Evolutionary conservation across 257 asterid genomes (phyloP).

Genomic region (Penstemon davidsonii): DNA sequence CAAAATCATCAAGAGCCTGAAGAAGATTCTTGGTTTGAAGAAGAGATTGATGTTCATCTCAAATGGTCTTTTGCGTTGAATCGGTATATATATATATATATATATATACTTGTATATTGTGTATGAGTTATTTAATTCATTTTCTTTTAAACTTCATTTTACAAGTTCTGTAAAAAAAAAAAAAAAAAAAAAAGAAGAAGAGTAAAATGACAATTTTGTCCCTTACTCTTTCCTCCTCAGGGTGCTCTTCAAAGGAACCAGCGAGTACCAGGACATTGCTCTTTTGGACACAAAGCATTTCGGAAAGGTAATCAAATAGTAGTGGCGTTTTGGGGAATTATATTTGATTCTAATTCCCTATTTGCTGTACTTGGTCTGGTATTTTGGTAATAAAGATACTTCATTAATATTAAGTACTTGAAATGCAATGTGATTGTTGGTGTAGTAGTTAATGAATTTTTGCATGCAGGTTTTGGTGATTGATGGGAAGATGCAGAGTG

Average conservation of each 20-base stretch:
- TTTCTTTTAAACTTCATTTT: too few species aligned
- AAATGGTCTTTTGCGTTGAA: slow-evolving; percentile 95
- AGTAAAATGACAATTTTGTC: neutral
- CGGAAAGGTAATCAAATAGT: slow-evolving; percentile 61
- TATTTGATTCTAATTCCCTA: neutral
- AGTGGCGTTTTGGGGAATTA: neutral
- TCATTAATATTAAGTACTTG: neutral
- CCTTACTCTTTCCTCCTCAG: slow-evolving; percentile 31
- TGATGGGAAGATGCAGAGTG: slow-evolving; percentile 99
- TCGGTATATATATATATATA: slow-evolving; percentile 54
- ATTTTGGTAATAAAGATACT: neutral
- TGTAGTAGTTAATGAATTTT: too few species aligned
- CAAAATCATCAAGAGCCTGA: slow-evolving; percentile 31
- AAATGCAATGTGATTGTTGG: too few species aligned
- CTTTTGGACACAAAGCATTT: slow-evolving; percentile 88
- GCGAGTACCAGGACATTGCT: slow-evolving; percentile 92
- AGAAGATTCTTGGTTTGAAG: slow-evolving; percentile 80
- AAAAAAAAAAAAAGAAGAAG: neutral
- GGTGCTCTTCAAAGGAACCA: slow-evolving; percentile 83
- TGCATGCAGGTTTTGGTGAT: slow-evolving; percentile 72
- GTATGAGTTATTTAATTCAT: too few species aligned
- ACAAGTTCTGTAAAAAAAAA: too few species aligned
- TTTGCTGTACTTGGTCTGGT: neutral
- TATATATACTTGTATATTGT: neutral
- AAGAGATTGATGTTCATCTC: slow-evolving; percentile 83